These are phyloP conservation scores for Lentinula edodes DNA, from an alignment of 768 basidiomycete genomes.

Conservation along the genomic window DNA sequence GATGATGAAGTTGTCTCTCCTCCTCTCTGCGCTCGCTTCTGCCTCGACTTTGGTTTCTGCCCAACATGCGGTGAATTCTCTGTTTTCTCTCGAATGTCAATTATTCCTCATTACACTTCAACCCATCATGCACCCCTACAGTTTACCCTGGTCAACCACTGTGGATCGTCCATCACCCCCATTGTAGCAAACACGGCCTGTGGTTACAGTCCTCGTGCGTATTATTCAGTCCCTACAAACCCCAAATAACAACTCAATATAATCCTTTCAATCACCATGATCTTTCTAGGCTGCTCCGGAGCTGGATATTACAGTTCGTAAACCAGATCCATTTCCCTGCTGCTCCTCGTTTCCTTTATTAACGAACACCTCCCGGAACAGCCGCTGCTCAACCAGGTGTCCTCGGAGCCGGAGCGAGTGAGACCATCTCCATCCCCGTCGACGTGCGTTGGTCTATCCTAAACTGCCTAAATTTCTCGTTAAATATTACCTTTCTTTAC, in stretches of 20 bases:
- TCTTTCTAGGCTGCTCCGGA: slow-evolving; percentile 13
- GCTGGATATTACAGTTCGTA: slow-evolving; percentile 4
- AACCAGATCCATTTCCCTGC: background rate
- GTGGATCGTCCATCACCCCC: slow-evolving; percentile 24
- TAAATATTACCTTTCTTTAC: background rate
- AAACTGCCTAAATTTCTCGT: background rate
- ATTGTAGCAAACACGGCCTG: slow-evolving; percentile 32
- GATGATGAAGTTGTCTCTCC: background rate
- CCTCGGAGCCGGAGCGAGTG: slow-evolving; percentile 19
- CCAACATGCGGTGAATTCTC: background rate
- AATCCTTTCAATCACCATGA: slow-evolving; percentile 23
- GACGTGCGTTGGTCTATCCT: background rate
- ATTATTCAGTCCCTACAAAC: slow-evolving; percentile 12
- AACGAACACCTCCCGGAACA: slow-evolving; percentile 14
- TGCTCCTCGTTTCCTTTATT: slow-evolving; percentile 23
- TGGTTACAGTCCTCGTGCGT: slow-evolving; percentile 31
- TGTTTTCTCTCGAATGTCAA: background rate
- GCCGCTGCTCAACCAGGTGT: slow-evolving; percentile 26
- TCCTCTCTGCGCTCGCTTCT: slow-evolving; percentile 1
- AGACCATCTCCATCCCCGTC: slow-evolving; percentile 21
- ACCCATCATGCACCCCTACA: background rate
- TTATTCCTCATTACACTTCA: background rate
- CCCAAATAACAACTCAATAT: slow-evolving; percentile 18
- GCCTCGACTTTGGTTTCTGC: background rate
- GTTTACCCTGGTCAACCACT: slow-evolving; percentile 30